Evolutionary conservation across 495 filamentous ascomycete genomes (phyloP).

Genomic region (Neurospora sp.): DNA sequence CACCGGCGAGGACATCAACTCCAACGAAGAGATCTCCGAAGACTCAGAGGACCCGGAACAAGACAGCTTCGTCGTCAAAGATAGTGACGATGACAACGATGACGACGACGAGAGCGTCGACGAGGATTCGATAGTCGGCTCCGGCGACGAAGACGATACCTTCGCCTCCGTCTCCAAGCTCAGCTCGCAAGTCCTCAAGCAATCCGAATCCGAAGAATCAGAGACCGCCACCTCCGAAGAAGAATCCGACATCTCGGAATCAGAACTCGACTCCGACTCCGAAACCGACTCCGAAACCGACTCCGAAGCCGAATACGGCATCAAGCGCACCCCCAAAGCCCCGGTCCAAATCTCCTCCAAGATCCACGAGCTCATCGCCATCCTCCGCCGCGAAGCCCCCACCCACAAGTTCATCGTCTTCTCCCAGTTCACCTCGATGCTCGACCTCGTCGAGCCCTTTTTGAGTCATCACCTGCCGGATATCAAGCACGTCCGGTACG

Average conservation of each 20-base stretch:
- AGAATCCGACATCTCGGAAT: constrained; percentile 20
- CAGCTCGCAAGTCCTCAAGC: constrained; percentile 21
- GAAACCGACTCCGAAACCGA: constrained; percentile 36
- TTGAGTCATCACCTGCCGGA: constrained; percentile 47
- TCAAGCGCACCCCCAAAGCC: constrained; percentile 18
- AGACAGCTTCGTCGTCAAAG: constrained; percentile 36
- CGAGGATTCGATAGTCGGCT: constrained; percentile 20
- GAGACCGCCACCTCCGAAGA: constrained; percentile 17
- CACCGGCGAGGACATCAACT: constrained; percentile 62
- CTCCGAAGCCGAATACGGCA: constrained; percentile 12
- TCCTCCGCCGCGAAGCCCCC: constrained; percentile 67
- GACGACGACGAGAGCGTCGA: constrained; percentile 33
- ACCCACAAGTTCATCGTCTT: constrained; percentile 95
- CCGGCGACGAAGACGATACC: constrained; percentile 10
- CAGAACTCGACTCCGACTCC: constrained; percentile 24
- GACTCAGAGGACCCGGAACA: constrained; percentile 45
- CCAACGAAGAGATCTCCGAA: constrained; percentile 32
- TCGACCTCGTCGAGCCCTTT: constrained; percentile 93
- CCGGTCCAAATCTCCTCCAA: constrained; percentile 69
- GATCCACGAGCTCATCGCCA: constrained; percentile 69
- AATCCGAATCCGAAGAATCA: constrained; percentile 5
- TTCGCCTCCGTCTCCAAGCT: constrained; percentile 33
- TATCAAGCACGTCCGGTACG: constrained; percentile 77
- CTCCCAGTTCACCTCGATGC: constrained; percentile 92
- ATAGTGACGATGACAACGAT: constrained; percentile 20